Evolutionary conservation across 495 filamentous ascomycete genomes (phyloP).

Genomic region (Aspergillus baeticus): DNA sequence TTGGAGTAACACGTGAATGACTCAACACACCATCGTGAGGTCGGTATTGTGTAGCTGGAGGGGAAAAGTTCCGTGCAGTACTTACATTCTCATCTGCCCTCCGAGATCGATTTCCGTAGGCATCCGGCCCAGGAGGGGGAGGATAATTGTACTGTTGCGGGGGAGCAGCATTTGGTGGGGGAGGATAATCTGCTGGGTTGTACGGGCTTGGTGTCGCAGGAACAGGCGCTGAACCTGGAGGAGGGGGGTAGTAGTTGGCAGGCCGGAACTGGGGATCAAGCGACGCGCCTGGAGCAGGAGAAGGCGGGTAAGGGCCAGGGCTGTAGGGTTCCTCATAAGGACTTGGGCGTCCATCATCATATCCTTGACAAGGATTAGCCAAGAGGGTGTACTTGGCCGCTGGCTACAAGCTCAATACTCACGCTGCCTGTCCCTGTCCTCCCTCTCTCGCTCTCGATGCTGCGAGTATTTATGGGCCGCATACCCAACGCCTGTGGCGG

Average conservation of each 20-base stretch:
- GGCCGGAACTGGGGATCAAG: constrained; percentile 40
- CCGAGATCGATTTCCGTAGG: constrained; percentile 42
- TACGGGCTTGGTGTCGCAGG: constrained; percentile 28
- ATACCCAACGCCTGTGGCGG: constrained; percentile 71
- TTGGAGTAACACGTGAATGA: constrained; percentile 15
- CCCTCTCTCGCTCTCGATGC: constrained; percentile 60
- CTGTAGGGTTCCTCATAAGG: constrained; percentile 45
- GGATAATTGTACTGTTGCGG: constrained; percentile 46
- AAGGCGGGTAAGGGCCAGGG: constrained; percentile 40
- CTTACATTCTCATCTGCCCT: constrained; percentile 59
- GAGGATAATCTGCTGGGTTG: constrained; percentile 46
- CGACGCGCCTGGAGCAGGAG: constrained; percentile 26
- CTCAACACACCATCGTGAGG: constrained; percentile 46
- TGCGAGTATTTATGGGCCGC: constrained; percentile 69
- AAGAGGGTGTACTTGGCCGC: background rate
- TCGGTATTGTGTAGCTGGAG: constrained; percentile 36
- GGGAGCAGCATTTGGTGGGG: constrained; percentile 43
- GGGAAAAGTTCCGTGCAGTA: constrained; percentile 37
- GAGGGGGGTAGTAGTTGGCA: constrained; percentile 44
- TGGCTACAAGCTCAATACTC: constrained; percentile 14
- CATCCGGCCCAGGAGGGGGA: constrained; percentile 37
- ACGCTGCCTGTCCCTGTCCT: constrained; percentile 30
- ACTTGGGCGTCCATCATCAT: constrained; percentile 33
- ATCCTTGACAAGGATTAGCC: constrained; percentile 17
- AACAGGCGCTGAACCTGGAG: constrained; percentile 37